Base-by-base conservation (phyloP, 345 rosid species). In the Lumnitzera racemosa region DNA sequence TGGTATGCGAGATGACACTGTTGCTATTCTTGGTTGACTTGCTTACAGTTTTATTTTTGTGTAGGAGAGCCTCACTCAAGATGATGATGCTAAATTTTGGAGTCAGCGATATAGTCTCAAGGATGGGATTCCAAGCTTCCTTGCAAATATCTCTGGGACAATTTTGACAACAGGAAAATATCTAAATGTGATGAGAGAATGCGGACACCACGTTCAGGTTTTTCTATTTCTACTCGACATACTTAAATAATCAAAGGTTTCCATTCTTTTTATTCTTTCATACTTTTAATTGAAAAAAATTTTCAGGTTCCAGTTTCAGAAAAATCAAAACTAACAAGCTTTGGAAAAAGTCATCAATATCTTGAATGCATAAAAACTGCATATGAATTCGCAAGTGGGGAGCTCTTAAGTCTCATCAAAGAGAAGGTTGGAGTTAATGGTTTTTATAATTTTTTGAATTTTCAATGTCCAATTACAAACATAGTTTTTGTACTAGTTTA, bases 201-300 rank as follows among this genome's bases (percentile, higher is more conserved):
- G 99, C 73, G 97, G 97, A 51, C 91, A 90, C 75, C 83, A 76
- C 72, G 95, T 88, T 76, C 97, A 90, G 92, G 99, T 88, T 74
- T 58, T 57, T 43, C 55, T 20, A 61, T 24, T 31, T 23, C 46
- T 61, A 58, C 36, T 55, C 12, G 57, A 56, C n/a, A 15, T 49
- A 25, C n/a, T 49, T 54, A 58, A 46, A 47, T 48, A 50, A 47
- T 49, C 53, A 0, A 29, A 47, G 66, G 47, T 29, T 23, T 53
- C 63, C 52, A 54, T 54, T n/a, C 46, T 67, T 15, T 56, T 25
- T 51, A 20, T 17, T 15, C 46, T 67, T 55, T 16, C 65, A 61
- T 68, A 46, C 50, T 36, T 61, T 72, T 56, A 70, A 57, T 29
- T 24, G 56, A 55, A 65, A 48, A 14, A 60, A 20, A 56, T 58